Conservation (phyloP, 1,284 basidiomycete species). For the Schizophyllum amplum region DNA sequence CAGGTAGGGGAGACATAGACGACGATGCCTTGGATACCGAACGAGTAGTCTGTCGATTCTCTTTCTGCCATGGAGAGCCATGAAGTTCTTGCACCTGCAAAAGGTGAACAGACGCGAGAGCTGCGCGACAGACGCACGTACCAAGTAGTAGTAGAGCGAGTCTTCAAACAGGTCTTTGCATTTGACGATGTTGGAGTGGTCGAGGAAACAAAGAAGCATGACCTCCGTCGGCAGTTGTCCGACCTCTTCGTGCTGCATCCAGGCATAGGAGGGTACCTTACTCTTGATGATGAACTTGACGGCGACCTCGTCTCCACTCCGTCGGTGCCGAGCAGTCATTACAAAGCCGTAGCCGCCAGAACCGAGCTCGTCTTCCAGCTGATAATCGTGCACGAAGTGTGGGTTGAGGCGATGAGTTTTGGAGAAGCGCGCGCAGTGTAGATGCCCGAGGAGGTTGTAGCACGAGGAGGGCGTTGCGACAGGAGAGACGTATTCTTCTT, state of each 20-base stretch:
- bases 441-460: conserved; percentile 25
- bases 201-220: conserved; percentile 64
- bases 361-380: conserved; percentile 75
- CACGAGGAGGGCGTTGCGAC: conserved; percentile 9
- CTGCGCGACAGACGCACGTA: conserved; percentile 28
- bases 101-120: neutral
- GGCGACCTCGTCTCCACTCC: conserved; percentile 62
- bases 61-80: conserved; percentile 73
- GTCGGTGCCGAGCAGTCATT: conserved; percentile 62
- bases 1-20: conserved; percentile 31
- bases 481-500: neutral
- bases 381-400: conserved; percentile 60
- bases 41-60: neutral
- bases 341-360: conserved; percentile 93
- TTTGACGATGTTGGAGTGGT: conserved; percentile 76
- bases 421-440: conserved; percentile 54
- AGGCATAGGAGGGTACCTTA: conserved; percentile 74
- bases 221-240: conserved; percentile 75
- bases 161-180: conserved; percentile 85
- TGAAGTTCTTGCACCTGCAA: conserved; percentile 84
- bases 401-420: conserved; percentile 54
- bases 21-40: conserved; percentile 17
- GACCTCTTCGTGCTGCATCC: conserved; percentile 59
- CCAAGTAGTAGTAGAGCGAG: conserved; percentile 77
- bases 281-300: conserved; percentile 91